Percentiles rank a stretch among this genome's conserved stretches.
These are phyloP conservation scores for Angomonas deanei DNA, from an alignment of 208 protist genomes.

Conservation along the genomic window DNA sequence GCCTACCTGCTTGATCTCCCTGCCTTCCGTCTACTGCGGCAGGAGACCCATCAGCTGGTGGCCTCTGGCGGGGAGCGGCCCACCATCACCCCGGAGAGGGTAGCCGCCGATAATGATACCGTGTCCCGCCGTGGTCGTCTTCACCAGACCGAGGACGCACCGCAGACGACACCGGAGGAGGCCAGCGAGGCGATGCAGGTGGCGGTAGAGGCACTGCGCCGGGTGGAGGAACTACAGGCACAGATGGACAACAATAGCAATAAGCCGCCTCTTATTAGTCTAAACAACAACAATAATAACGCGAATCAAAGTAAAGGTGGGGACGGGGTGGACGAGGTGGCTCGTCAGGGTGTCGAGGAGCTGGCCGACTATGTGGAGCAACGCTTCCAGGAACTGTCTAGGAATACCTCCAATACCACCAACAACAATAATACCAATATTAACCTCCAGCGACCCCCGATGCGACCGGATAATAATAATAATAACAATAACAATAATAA, in stretches of 20 bases:
- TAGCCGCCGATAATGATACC: conserved; percentile 4
- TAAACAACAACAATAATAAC: neutral
- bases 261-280: neutral
- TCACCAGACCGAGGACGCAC: neutral
- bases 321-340: conserved; percentile 41
- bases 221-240: conserved; percentile 19
- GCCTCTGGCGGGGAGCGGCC: conserved; percentile 1
- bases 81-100: conserved; percentile 4
- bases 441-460: neutral
- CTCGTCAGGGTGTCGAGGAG: conserved; percentile 64
- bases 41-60: conserved; percentile 37
- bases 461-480: neutral
- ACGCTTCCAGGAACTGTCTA: conserved; percentile 62
- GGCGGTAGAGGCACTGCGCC: conserved; percentile 18
- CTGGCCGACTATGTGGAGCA: conserved; percentile 63
- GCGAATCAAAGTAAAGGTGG: neutral
- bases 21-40: conserved; percentile 52
- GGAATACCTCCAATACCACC: neutral
- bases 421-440: neutral
- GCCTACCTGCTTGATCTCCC: conserved; percentile 68
- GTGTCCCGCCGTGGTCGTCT: neutral
- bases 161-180: neutral
- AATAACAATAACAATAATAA: neutral
- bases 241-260: conserved; percentile 11
- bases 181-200: neutral